A percentile compares a stretch with the other conserved stretches of the same genome.
Conservation (phyloP, 2,329 filamentous ascomycete genomes). For the Aspergillus cejpii region DNA sequence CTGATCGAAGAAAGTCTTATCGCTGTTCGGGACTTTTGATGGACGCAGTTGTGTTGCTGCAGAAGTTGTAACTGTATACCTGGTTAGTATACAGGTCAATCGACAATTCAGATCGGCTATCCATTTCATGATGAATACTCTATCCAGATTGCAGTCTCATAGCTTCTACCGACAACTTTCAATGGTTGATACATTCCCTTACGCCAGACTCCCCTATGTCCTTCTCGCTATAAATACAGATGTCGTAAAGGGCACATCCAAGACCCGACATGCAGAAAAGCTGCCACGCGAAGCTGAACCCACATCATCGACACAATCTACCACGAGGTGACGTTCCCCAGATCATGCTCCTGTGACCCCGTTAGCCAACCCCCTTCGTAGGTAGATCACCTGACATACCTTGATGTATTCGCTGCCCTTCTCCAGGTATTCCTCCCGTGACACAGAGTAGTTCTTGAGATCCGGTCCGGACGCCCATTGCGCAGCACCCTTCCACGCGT, state of each 20-base stretch:
- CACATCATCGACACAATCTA: conserved; percentile 2
- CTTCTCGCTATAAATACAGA: conserved; percentile 21
- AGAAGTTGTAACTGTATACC: too few relatives aligned
- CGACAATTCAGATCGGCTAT: too few relatives aligned
- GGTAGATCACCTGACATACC: conserved; percentile 38
- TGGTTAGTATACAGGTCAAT: too few relatives aligned
- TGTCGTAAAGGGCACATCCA: background rate
- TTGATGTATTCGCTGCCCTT: conserved; percentile 93
- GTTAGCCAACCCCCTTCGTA: conserved; percentile 8
- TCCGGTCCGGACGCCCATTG: conserved; percentile 61
- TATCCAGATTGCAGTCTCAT: background rate
- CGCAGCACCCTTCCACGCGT: conserved; percentile 91
- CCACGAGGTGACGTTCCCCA: conserved; percentile 33
- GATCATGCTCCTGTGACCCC: conserved; percentile 31
- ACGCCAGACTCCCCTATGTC: conserved; percentile 11
- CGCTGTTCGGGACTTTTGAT: too few relatives aligned
- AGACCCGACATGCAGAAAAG: too few relatives aligned
- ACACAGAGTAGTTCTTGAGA: conserved; percentile 61
- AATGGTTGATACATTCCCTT: background rate
- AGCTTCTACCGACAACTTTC: too few relatives aligned
- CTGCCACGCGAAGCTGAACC: background rate
- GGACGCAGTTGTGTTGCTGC: too few relatives aligned
- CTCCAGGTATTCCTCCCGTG: conserved; percentile 76
- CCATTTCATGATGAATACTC: too few relatives aligned
- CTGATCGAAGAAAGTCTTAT: too few relatives aligned